A percentile compares a stretch with the other conserved stretches of the same genome.
phyloP scores from a whole-genome alignment of 2,329 filamentous ascomycete species.

The Gnomoniopsis smithogilvyi region DNA sequence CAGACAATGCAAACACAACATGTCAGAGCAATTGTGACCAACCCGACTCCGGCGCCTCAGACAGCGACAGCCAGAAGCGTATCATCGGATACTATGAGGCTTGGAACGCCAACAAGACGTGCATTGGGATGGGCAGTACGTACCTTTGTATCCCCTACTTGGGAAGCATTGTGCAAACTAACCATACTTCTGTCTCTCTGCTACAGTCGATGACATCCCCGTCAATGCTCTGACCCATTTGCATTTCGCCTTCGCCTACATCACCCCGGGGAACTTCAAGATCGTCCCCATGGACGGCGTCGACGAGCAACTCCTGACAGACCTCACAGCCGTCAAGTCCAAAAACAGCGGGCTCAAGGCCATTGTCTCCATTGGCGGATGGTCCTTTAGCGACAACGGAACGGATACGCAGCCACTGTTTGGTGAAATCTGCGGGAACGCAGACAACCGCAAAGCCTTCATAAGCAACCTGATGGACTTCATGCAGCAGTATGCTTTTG shows the following conservation, averaged over 20 bases:
- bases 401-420: slow-evolving; percentile 28
- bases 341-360: slow-evolving; percentile 29
- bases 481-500: slow-evolving; percentile 24
- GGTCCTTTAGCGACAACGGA: slow-evolving; percentile 20
- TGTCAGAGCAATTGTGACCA: too few species aligned
- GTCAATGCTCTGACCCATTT: slow-evolving; percentile 28
- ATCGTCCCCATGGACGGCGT: slow-evolving; percentile 14
- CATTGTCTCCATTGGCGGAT: slow-evolving; percentile 39
- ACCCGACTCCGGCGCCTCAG: too few species aligned
- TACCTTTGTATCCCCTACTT: too few species aligned
- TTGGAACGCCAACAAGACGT: slow-evolving; percentile 20
- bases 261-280: slow-evolving; percentile 26
- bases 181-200: too few species aligned
- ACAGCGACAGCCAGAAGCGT: background rate
- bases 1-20: background rate
- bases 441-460: slow-evolving; percentile 19
- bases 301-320: slow-evolving; percentile 21
- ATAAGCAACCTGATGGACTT: slow-evolving; percentile 22
- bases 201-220: slow-evolving; percentile 27
- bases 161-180: too few species aligned
- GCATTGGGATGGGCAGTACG: slow-evolving; percentile 21
- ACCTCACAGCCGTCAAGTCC: slow-evolving; percentile 30
- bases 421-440: slow-evolving; percentile 23
- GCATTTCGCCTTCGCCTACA: slow-evolving; percentile 32
- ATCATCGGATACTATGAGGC: slow-evolving; percentile 27